phyloP scores from a whole-genome alignment of 306 rosid species.

The Rubus idaeus region DNA sequence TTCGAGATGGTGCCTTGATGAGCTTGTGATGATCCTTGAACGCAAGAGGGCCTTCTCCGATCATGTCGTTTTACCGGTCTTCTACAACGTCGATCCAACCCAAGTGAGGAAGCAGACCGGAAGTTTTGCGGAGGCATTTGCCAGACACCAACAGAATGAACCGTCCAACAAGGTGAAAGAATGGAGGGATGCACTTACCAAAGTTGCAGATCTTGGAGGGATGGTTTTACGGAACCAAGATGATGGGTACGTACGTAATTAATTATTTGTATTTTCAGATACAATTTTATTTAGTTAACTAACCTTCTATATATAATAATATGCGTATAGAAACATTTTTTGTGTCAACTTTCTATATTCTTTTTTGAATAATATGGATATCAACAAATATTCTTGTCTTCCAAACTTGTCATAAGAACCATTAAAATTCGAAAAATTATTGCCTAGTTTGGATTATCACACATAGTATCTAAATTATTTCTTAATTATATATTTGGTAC shows the following conservation, averaged over 20 bases:
- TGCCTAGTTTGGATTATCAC: too few species aligned
- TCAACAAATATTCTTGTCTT: too few species aligned
- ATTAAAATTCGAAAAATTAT: too few species aligned
- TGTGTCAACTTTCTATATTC: too few species aligned
- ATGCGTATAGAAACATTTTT: too few species aligned
- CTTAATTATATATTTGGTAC: too few species aligned
- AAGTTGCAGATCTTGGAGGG: conserved; percentile 1
- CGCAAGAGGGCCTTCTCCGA: not conserved
- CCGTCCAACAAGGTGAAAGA: not conserved
- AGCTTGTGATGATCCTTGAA: not conserved
- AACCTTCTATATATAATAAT: too few species aligned
- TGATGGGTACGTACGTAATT: not conserved
- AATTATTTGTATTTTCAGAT: too few species aligned
- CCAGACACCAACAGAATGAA: not conserved
- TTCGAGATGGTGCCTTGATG: not conserved
- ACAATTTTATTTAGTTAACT: too few species aligned
- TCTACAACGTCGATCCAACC: not conserved
- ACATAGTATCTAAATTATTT: too few species aligned
- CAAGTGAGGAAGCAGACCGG: not conserved
- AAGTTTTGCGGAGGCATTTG: not conserved
- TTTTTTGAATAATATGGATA: too few species aligned
- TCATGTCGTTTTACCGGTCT: not conserved
- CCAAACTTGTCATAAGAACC: too few species aligned
- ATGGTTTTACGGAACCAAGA: not conserved
- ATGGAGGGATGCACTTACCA: not conserved